phyloP scores from a whole-genome alignment of 2,329 filamentous ascomycete genomes.

The Pseudogymnoascus sp. region DNA sequence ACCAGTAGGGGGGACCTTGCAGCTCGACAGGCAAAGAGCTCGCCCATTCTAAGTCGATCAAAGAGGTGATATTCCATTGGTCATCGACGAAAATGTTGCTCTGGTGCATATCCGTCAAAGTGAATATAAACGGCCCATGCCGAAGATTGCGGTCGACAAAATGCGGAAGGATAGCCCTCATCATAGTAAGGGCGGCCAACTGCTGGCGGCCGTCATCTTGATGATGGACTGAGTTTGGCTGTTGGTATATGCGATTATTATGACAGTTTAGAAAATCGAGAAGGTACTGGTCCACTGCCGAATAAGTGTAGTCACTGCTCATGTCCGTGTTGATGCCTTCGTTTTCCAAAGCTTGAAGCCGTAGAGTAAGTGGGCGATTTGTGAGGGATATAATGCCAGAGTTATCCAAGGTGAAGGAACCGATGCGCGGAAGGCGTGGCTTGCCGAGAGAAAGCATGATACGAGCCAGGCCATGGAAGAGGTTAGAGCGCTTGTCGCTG shows the following conservation, averaged over 20 bases:
- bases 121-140: not conserved
- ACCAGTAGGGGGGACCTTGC: slow-evolving; percentile 26
- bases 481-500: not conserved
- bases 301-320: not conserved
- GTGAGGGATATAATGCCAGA: not conserved
- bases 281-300: not conserved
- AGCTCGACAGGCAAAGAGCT: slow-evolving; percentile 25
- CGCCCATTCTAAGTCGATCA: not conserved
- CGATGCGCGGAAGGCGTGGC: not conserved
- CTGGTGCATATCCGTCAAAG: not conserved
- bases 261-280: not conserved
- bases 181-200: not conserved
- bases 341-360: not conserved
- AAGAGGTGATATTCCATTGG: not conserved
- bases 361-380: not conserved
- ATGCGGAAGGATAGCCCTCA: not conserved
- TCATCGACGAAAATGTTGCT: not conserved
- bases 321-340: not conserved
- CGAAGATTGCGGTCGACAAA: not conserved
- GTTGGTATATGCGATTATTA: not conserved
- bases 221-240: not conserved
- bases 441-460: not conserved
- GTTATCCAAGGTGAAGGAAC: not conserved
- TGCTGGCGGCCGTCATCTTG: not conserved
- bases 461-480: not conserved